phyloP scores from a whole-genome alignment of 129 eudicot genomes.

The Pulicaria dysenterica region DNA sequence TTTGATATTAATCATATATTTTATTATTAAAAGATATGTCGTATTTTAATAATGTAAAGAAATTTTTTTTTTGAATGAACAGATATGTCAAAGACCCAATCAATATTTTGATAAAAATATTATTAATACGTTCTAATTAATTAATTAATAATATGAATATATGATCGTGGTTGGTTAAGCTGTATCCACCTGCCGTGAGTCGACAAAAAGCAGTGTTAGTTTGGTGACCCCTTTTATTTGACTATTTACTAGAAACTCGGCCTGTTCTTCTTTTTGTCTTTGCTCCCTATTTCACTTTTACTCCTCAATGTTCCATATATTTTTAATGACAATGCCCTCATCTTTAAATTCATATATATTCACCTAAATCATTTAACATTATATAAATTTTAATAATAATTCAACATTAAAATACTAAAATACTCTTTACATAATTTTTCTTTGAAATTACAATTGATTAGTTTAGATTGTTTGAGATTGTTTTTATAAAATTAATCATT shows the following conservation, averaged over 20 bases:
- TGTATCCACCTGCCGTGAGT: slow-evolving; percentile 28
- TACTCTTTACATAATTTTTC: too few relatives aligned
- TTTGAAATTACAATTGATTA: too few relatives aligned
- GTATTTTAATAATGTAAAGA: too few relatives aligned
- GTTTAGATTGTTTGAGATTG: too few relatives aligned
- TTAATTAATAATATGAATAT: not conserved
- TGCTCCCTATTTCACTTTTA: not conserved
- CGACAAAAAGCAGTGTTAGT: slow-evolving; percentile 12
- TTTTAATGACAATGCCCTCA: not conserved
- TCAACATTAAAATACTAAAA: too few relatives aligned
- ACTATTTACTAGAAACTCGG: slow-evolving; percentile 12
- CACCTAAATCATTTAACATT: too few relatives aligned
- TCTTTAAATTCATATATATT: too few relatives aligned
- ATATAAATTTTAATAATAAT: too few relatives aligned
- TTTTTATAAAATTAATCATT: too few relatives aligned
- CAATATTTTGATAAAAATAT: not conserved
- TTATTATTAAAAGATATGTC: too few relatives aligned
- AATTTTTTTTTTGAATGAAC: not conserved
- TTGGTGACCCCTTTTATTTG: slow-evolving; percentile 36
- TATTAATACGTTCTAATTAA: not conserved
- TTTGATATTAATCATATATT: too few relatives aligned
- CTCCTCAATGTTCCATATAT: slow-evolving; percentile 22
- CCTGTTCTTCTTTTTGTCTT: slow-evolving; percentile 10
- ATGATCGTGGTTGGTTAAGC: slow-evolving; percentile 30
- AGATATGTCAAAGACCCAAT: not conserved